A percentile compares a stretch with the other conserved stretches of the same genome.
Evolutionary conservation across 371 early-diverging fungal species (phyloP).

Genomic region (Choanephora cucurbitarum): DNA sequence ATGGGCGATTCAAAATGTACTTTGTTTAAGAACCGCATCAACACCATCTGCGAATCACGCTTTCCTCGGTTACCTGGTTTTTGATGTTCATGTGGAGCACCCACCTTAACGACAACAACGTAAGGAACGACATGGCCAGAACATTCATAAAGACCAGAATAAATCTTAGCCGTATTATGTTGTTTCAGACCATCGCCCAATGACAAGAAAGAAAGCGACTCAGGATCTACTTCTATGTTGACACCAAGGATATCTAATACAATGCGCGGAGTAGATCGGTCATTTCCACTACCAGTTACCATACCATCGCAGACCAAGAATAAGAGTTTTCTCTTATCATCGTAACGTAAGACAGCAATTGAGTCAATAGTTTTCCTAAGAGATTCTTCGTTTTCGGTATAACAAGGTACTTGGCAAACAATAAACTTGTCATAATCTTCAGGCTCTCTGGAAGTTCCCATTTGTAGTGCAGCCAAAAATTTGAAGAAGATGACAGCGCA

Average conservation of each 20-base stretch:
- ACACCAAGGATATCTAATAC: conserved; percentile 92
- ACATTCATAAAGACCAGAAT: conserved; percentile 91
- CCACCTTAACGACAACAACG: conserved; percentile 90
- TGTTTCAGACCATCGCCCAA: conserved; percentile 84
- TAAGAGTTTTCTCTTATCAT: conserved; percentile 91
- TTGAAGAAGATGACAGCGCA: conserved; percentile 88
- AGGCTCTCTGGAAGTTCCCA: conserved; percentile 77
- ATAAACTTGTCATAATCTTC: conserved; percentile 92
- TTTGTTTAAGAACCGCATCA: conserved; percentile 95
- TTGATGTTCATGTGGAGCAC: conserved; percentile 66
- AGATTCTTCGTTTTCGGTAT: conserved; percentile 96
- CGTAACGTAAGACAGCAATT: conserved; percentile 81
- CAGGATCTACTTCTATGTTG: conserved; percentile 74
- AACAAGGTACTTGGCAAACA: conserved; percentile 90
- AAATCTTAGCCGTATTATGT: conserved; percentile 93
- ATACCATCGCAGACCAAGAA: conserved; percentile 86
- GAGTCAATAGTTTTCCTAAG: conserved; percentile 92
- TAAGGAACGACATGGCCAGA: conserved; percentile 85
- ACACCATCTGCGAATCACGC: conserved; percentile 96
- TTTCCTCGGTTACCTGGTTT: conserved; percentile 97
- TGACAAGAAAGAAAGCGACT: conserved; percentile 85
- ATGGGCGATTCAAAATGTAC: conserved; percentile 86
- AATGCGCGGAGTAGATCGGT: conserved; percentile 93
- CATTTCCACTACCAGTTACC: conserved; percentile 94
- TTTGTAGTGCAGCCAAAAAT: conserved; percentile 89